Base-by-base conservation (phyloP, 2,329 filamentous ascomycete genomes). In the Exophiala sp. region DNA sequence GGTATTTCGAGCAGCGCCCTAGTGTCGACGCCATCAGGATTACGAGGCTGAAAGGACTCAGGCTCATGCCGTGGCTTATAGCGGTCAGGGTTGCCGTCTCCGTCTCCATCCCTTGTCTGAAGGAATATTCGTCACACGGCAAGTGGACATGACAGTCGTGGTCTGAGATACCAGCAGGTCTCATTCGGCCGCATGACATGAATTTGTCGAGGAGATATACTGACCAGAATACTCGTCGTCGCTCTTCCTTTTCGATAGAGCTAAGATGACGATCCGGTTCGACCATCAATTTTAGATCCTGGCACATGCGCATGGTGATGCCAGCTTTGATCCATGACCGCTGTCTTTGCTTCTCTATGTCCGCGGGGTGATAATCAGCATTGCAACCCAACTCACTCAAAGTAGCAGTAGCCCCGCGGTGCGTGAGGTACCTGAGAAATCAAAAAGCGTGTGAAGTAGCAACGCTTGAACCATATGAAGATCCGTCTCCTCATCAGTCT, bases 221-320 rank as follows among this genome's bases (percentile, higher is more conserved):
- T 1, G 64, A 65, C 64, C 64, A 66, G 40, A 65, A 65, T 7
- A 56, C 54, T 21, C 60, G 52, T 13, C 63, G 56, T 14, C 53
- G 52, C 35, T 66, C 63, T 41, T 66, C 64, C 38, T 65, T 61
- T 30, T 63, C 60, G 0, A 52, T 18, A 3, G n/a, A 32, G 8
- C 60, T 45, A 0, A 63, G 41, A 22, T 53, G 52, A 6, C 29
- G 18, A 5, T 38, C 38, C 2, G 61, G 57, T 16, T 65, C 63
- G 3, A 35, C 50, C 56, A 62, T 64, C 10, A 65, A 64, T 10
- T 63, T 63, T 14, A 70, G 66, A 35, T 61, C 60, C 39, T 66
- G 64, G 4, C 86, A 90, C 65, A 79, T 91, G 34, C 87, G 91
- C 60, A 70, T 60, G 1, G 63, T 58, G 2, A 64, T 41, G 2